These are phyloP conservation scores for thale cress (Arabidopsis thaliana) DNA, from an alignment of 345 rosid species.

Conservation along the genomic window DNA sequence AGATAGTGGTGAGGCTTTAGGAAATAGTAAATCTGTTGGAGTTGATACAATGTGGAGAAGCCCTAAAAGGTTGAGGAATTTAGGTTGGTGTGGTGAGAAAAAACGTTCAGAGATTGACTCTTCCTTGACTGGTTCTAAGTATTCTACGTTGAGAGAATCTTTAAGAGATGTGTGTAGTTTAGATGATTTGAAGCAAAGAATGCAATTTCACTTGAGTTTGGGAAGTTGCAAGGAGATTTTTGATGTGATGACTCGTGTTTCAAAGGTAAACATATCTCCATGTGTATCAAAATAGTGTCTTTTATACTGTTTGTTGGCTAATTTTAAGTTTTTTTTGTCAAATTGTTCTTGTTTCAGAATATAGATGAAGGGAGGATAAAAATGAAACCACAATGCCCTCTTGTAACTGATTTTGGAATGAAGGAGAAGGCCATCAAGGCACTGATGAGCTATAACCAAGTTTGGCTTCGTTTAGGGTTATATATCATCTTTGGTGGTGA, in stretches of 20 bases:
- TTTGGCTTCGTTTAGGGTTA: conserved; percentile 87
- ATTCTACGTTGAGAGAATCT: conserved; percentile 53
- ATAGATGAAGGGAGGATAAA: conserved; percentile 90
- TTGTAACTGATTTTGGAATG: conserved; percentile 88
- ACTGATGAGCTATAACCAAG: conserved; percentile 73
- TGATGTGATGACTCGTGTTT: conserved; percentile 63
- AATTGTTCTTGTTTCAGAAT: conserved; percentile 54
- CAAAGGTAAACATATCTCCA: conserved; percentile 55
- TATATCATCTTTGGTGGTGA: conserved; percentile 82
- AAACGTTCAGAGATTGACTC: conserved; percentile 35
- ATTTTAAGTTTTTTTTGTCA: not conserved
- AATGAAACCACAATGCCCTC: conserved; percentile 85
- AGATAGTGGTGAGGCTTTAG: conserved; percentile 47
- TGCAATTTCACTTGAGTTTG: conserved; percentile 68
- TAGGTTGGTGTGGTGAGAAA: conserved; percentile 56
- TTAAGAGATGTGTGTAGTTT: conserved; percentile 81
- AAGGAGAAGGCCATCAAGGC: conserved; percentile 72
- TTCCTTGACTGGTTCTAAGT: conserved; percentile 51
- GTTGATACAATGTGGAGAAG: conserved; percentile 60
- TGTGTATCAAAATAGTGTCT: conserved; percentile 9
- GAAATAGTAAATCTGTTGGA: conserved; percentile 41
- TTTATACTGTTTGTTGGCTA: conserved; percentile 10
- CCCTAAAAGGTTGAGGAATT: conserved; percentile 67
- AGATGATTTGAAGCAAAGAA: conserved; percentile 82
- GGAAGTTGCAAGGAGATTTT: conserved; percentile 72